Conservation (phyloP, 1,284 basidiomycete genomes). For the Apiotrichum siamense region DNA sequence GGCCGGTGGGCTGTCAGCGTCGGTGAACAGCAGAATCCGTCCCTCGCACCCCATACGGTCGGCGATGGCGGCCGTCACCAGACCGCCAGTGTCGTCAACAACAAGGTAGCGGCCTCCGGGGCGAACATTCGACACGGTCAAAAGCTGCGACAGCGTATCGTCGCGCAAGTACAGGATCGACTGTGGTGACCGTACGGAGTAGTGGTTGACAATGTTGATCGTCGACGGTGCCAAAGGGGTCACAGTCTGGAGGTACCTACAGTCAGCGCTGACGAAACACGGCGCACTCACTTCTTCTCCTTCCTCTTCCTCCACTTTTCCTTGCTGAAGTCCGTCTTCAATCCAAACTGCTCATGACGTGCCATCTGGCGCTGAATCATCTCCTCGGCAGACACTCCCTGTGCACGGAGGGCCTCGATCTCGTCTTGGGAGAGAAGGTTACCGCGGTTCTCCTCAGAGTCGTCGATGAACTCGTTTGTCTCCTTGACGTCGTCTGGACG, state of each 20-base stretch:
- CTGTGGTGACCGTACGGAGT: slow-evolving; percentile 60
- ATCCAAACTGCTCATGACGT: slow-evolving; percentile 75
- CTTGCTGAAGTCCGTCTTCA: slow-evolving; percentile 95
- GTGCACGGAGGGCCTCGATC: slow-evolving; percentile 59
- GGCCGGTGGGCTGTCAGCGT: slow-evolving; percentile 86
- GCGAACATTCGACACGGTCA: slow-evolving; percentile 74
- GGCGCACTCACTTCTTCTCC: slow-evolving; percentile 71
- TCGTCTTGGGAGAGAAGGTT: slow-evolving; percentile 66
- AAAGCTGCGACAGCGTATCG: slow-evolving; percentile 82
- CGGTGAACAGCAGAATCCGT: slow-evolving; percentile 75
- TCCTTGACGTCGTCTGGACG: slow-evolving; percentile 40
- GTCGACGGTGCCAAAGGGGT: slow-evolving; percentile 82
- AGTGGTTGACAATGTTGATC: slow-evolving; percentile 82
- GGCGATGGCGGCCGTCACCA: slow-evolving; percentile 77
- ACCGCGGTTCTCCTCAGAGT: slow-evolving; percentile 54
- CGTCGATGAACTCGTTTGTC: slow-evolving; percentile 54
- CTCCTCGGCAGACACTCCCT: slow-evolving; percentile 57
- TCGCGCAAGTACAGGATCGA: slow-evolving; percentile 78
- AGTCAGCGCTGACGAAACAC: neutral
- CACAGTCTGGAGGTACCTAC: slow-evolving; percentile 80
- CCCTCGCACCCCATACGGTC: slow-evolving; percentile 83
- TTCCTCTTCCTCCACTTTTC: slow-evolving; percentile 94
- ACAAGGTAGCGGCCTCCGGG: slow-evolving; percentile 83
- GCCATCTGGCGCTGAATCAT: slow-evolving; percentile 90
- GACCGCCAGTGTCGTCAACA: slow-evolving; percentile 85